Conservation (phyloP, 2,329 filamentous ascomycete species). For the Claviceps lovelessii region DNA sequence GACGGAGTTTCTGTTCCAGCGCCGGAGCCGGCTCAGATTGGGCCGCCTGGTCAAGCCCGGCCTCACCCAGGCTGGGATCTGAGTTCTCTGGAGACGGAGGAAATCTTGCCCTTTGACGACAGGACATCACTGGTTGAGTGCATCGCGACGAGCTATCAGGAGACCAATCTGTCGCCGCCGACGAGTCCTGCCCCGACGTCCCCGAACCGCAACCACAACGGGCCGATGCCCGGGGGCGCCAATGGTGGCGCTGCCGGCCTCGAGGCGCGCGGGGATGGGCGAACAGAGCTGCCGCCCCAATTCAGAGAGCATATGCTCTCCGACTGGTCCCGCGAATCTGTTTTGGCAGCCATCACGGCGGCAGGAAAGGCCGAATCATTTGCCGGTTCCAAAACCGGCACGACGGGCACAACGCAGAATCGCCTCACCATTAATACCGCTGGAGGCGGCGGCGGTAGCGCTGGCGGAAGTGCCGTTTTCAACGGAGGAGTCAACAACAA, state of each 20-base stretch:
- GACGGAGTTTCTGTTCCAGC: constrained; percentile 59
- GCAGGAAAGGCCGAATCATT: constrained; percentile 59
- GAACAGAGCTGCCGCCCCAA: constrained; percentile 46
- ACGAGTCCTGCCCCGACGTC: constrained; percentile 54
- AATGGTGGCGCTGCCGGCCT: constrained; percentile 17
- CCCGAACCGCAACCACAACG: constrained; percentile 48
- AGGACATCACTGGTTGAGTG: constrained; percentile 56
- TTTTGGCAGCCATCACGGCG: constrained; percentile 53
- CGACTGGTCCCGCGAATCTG: constrained; percentile 66
- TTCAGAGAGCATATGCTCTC: constrained; percentile 63
- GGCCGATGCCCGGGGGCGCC: constrained; percentile 44
- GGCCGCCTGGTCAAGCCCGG: constrained; percentile 32
- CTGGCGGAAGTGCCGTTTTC: constrained; percentile 14
- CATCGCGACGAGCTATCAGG: constrained; percentile 58
- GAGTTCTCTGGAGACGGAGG: constrained; percentile 44
- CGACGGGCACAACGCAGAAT: constrained; percentile 35
- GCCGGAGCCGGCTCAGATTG: constrained; percentile 46
- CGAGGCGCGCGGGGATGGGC: constrained; percentile 23
- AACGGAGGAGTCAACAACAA: constrained; percentile 28
- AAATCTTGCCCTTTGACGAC: constrained; percentile 62
- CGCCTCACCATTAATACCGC: constrained; percentile 42
- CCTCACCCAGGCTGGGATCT: constrained; percentile 32
- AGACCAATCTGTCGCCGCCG: constrained; percentile 46
- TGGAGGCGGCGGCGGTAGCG: not conserved
- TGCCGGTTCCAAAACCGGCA: constrained; percentile 57